Percentiles rank a stretch among this genome's conserved stretches.
Evolutionary conservation across 345 rosid genomes (phyloP).

Genomic region (Eucalyptus brandiana): DNA sequence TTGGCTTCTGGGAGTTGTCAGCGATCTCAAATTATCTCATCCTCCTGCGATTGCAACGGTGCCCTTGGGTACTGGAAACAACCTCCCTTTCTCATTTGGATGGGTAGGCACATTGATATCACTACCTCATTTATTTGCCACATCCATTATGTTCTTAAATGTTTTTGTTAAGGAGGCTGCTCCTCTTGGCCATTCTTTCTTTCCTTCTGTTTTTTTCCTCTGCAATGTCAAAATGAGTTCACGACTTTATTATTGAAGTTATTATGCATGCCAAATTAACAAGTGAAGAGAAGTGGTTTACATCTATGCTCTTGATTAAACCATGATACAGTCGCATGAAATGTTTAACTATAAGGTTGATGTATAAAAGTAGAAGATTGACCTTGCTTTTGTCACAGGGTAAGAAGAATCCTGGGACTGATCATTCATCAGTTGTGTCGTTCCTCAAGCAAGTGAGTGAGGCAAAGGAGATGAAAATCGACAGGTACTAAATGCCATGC

Average conservation of each 20-base stretch:
- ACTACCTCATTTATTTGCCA: background rate
- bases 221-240: background rate
- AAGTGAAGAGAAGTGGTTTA: background rate
- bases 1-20: constrained; percentile 95
- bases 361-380: background rate
- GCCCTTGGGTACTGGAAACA: constrained; percentile 97
- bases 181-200: background rate
- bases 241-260: background rate
- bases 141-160: background rate
- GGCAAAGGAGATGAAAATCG: constrained; percentile 88
- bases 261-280: background rate
- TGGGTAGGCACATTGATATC: constrained; percentile 43
- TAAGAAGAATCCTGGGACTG: constrained; percentile 86
- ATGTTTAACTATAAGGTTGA: background rate
- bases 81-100: constrained; percentile 91
- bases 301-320: background rate
- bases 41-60: constrained; percentile 91
- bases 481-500: constrained; percentile 32
- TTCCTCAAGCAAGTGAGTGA: constrained; percentile 47
- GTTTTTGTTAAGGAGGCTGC: background rate
- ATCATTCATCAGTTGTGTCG: constrained; percentile 37
- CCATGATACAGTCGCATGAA: background rate
- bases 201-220: background rate
- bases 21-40: constrained; percentile 73
- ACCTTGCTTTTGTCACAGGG: constrained; percentile 48